Percentiles rank a stretch among this genome's conserved stretches.
These are phyloP conservation scores for Fraxinus albicans DNA, from an alignment of 305 asterid genomes.

Conservation along the genomic window DNA sequence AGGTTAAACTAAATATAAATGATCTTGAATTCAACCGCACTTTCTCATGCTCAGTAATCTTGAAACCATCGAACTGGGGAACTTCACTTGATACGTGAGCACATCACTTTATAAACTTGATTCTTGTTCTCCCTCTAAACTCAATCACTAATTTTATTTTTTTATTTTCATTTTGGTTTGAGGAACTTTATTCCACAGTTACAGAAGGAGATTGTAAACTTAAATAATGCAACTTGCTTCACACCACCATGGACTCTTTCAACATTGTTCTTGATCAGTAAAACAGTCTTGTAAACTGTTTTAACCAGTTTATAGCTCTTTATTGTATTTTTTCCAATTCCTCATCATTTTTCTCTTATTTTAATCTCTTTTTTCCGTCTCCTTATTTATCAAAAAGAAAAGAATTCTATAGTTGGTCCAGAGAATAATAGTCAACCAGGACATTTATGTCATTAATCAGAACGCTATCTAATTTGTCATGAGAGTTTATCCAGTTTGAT, in stretches of 20 bases:
- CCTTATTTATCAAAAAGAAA: not conserved
- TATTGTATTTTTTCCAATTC: not conserved
- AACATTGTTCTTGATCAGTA: not conserved
- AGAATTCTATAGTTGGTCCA: not conserved
- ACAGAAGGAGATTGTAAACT: not conserved
- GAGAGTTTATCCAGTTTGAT: not conserved
- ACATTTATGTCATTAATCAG: not conserved
- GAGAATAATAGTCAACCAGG: not conserved
- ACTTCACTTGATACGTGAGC: not conserved
- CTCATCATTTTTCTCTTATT: not conserved
- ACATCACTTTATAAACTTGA: not conserved
- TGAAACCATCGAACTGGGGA: not conserved
- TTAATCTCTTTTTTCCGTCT: not conserved
- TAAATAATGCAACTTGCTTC: not conserved
- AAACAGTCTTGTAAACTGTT: not conserved
- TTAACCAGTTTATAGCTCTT: not conserved
- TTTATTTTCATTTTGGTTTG: not conserved
- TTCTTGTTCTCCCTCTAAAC: not conserved
- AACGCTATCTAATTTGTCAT: not conserved
- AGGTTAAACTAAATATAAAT: not conserved
- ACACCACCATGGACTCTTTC: not conserved
- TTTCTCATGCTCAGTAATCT: not conserved
- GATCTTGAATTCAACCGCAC: not conserved
- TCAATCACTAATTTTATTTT: not conserved
- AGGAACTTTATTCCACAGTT: not conserved